phyloP scores from a whole-genome alignment of 129 eudicot genomes.

The Chrysanthemum seticuspe region DNA sequence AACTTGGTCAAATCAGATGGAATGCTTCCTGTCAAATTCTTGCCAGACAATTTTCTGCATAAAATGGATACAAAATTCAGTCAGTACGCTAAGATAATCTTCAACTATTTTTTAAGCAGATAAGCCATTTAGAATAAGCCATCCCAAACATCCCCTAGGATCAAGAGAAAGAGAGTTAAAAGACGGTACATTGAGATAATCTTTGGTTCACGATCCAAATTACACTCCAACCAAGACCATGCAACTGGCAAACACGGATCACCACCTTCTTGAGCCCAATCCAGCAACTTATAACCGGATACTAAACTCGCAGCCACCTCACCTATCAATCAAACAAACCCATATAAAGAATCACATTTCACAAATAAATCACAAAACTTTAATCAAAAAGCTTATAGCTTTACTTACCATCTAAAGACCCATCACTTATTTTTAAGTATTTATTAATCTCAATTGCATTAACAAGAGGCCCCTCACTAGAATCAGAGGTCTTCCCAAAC shows the following conservation, averaged over 20 bases:
- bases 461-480: conserved; percentile 82
- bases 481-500: conserved; percentile 73
- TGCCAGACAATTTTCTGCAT: conserved; percentile 69
- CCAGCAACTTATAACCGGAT: conserved; percentile 52
- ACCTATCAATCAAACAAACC: conserved; percentile 41
- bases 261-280: conserved; percentile 97
- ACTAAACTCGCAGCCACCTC: conserved; percentile 48
- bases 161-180: conserved; percentile 4
- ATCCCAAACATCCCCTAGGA: too few relatives aligned
- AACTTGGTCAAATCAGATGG: conserved; percentile 70
- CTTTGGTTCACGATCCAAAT: conserved; percentile 70
- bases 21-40: conserved; percentile 77
- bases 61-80: conserved; percentile 11
- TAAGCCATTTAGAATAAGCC: not conserved
- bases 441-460: conserved; percentile 95
- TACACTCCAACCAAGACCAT: conserved; percentile 94
- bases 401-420: conserved; percentile 76
- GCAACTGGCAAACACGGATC: conserved; percentile 97
- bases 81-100: not conserved
- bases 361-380: not conserved
- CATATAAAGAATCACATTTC: conserved; percentile 7
- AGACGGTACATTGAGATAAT: conserved; percentile 56
- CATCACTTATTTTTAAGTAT: conserved; percentile 67
- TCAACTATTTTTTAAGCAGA: not conserved
- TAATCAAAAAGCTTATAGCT: conserved; percentile 6